phyloP scores from a whole-genome alignment of 768 basidiomycete genomes.

The Asterophora lycoperdoides region DNA sequence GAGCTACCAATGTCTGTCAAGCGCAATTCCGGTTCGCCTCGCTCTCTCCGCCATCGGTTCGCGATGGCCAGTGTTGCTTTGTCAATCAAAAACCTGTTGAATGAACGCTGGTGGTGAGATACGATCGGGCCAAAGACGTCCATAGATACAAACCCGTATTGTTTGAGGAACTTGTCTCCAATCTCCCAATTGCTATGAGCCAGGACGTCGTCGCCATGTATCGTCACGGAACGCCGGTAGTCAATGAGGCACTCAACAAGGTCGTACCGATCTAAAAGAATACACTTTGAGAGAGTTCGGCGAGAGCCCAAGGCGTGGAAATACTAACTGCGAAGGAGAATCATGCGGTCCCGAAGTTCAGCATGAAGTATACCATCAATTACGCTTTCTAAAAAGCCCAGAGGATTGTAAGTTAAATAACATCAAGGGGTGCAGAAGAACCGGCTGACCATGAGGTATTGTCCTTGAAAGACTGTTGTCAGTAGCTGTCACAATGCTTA shows the following conservation, averaged over 20 bases:
- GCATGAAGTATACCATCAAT: slow-evolving; percentile 90
- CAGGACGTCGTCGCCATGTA: slow-evolving; percentile 92
- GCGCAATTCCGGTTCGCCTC: slow-evolving; percentile 73
- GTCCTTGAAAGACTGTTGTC: slow-evolving; percentile 40
- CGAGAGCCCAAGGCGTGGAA: not conserved
- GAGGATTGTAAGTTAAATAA: slow-evolving; percentile 8
- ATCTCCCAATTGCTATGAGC: slow-evolving; percentile 90
- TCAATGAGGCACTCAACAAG: slow-evolving; percentile 77
- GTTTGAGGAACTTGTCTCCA: slow-evolving; percentile 73
- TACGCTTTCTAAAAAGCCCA: slow-evolving; percentile 60
- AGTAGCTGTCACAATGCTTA: slow-evolving; percentile 4
- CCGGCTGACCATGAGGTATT: slow-evolving; percentile 70
- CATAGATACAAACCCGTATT: slow-evolving; percentile 60
- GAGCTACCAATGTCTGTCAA: slow-evolving; percentile 45
- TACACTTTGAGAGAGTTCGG: too few relatives aligned
- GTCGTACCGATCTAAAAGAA: slow-evolving; percentile 61
- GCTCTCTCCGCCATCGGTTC: slow-evolving; percentile 86
- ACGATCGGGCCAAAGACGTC: not conserved
- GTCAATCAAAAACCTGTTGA: slow-evolving; percentile 72
- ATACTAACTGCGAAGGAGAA: slow-evolving; percentile 70
- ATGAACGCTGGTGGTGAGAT: not conserved
- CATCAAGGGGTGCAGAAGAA: not conserved
- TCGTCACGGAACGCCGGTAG: slow-evolving; percentile 60
- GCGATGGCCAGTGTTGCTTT: slow-evolving; percentile 60
- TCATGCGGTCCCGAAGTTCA: slow-evolving; percentile 87